Evolutionary conservation across 768 basidiomycete species (phyloP).

Genomic region (Chalciporus chontae): DNA sequence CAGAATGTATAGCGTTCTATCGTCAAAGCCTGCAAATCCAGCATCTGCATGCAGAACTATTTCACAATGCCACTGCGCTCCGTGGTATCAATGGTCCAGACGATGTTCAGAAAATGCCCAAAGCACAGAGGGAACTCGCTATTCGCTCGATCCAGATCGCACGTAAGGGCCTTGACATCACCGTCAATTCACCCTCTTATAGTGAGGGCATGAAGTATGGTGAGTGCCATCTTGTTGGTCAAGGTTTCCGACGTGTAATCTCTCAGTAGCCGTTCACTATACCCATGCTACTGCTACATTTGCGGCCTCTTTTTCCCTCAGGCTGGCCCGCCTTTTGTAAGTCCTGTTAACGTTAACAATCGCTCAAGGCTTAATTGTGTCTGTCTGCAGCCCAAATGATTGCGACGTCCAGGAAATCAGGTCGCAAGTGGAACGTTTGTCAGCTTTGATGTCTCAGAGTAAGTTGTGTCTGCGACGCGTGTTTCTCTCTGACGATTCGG

Average conservation of each 20-base stretch:
- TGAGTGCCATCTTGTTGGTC: conserved; percentile 31
- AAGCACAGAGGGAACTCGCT: conserved; percentile 73
- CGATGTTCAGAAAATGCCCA: conserved; percentile 82
- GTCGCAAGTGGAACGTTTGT: conserved; percentile 73
- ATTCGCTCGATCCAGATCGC: conserved; percentile 83
- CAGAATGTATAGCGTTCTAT: conserved; percentile 65
- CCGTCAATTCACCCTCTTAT: conserved; percentile 79
- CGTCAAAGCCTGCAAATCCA: conserved; percentile 86
- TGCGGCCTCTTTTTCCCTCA: conserved; percentile 84
- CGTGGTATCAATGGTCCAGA: conserved; percentile 81
- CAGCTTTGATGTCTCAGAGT: conserved; percentile 77
- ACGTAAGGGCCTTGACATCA: conserved; percentile 76
- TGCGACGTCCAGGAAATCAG: conserved; percentile 75
- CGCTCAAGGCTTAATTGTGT: background rate
- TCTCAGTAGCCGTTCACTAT: conserved; percentile 70
- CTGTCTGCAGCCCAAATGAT: conserved; percentile 66
- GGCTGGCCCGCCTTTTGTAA: conserved; percentile 84
- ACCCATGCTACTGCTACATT: conserved; percentile 94
- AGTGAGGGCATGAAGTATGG: conserved; percentile 92
- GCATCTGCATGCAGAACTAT: conserved; percentile 80
- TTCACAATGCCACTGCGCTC: conserved; percentile 80
- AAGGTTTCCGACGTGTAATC: conserved; percentile 4
- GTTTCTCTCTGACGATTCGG: conserved; percentile 7
- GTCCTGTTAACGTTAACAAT: conserved; percentile 24
- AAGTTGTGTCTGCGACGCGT: conserved; percentile 23